Conservation (phyloP, 1,139 yeast genomes). For the Kodamaea suecica region DNA sequence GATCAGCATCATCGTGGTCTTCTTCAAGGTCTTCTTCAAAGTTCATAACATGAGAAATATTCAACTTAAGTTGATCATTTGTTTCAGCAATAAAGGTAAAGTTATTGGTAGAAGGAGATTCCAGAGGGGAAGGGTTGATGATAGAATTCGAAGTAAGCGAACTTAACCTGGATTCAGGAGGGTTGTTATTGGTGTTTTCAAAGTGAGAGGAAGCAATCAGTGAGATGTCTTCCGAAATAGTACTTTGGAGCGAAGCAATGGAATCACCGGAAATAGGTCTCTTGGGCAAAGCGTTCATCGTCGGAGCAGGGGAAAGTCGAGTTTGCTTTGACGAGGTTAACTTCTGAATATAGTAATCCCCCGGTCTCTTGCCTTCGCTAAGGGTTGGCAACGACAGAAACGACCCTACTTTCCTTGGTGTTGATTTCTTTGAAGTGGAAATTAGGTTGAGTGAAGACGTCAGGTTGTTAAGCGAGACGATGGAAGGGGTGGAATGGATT, state of each 20-base stretch:
- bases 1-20: constrained; percentile 13
- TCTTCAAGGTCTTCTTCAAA: constrained; percentile 10
- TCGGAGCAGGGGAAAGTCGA: constrained; percentile 8
- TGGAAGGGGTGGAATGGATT: constrained; percentile 4
- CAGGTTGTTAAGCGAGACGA: constrained; percentile 6
- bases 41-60: constrained; percentile 2
- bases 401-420: constrained; percentile 13
- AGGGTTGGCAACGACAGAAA: constrained; percentile 22
- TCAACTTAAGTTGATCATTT: constrained; percentile 4
- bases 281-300: constrained; percentile 4
- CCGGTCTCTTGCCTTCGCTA: constrained; percentile 37
- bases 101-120: constrained; percentile 20
- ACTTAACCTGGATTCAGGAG: constrained; percentile 36
- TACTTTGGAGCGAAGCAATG: constrained; percentile 33
- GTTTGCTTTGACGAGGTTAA: constrained; percentile 15
- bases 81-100: constrained; percentile 7
- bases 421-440: constrained; percentile 26
- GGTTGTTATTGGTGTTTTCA: constrained; percentile 16
- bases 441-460: not conserved
- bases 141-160: constrained; percentile 37
- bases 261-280: constrained; percentile 40
- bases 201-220: constrained; percentile 38
- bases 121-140: constrained; percentile 21
- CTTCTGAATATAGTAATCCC: constrained; percentile 41
- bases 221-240: constrained; percentile 34